These are phyloP conservation scores for Leccinum truebloodii DNA, from an alignment of 768 basidiomycete species.

Conservation along the genomic window DNA sequence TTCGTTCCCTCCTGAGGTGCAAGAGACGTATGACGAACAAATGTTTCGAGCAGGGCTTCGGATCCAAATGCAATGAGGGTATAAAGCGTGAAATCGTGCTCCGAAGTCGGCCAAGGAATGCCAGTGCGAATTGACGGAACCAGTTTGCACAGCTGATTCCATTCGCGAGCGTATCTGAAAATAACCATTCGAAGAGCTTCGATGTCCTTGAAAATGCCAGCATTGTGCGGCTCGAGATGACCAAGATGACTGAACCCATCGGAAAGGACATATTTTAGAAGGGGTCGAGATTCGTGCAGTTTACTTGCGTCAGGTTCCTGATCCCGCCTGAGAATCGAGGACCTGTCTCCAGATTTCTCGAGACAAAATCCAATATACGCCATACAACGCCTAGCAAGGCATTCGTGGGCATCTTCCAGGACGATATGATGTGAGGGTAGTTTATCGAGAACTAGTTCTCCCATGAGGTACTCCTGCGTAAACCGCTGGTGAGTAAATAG, in stretches of 20 bases:
- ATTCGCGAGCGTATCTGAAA: not conserved
- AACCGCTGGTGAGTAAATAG: fast-evolving
- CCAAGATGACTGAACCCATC: conserved; percentile 13
- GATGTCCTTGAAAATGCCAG: conserved; percentile 6
- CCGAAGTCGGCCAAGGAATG: conserved; percentile 5
- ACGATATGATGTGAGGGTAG: too few species aligned
- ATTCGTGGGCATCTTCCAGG: too few species aligned
- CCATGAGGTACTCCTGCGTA: too few species aligned
- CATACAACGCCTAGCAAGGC: too few species aligned
- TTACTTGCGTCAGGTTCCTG: not conserved
- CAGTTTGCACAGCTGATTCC: conserved; percentile 2
- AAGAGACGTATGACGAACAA: not conserved
- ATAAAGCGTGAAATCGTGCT: conserved; percentile 8
- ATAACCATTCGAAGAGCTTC: conserved; percentile 1
- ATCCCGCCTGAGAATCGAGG: not conserved
- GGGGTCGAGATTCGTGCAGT: not conserved
- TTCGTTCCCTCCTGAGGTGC: not conserved
- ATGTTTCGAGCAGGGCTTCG: not conserved
- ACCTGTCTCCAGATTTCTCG: too few species aligned
- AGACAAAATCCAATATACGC: too few species aligned
- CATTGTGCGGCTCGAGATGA: not conserved
- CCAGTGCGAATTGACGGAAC: not conserved
- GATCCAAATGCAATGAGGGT: conserved; percentile 9
- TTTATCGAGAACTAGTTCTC: not conserved
- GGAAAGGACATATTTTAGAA: conserved; percentile 14